phyloP scores from a whole-genome alignment of 2,329 filamentous ascomycete species.

The Beauveria caledonica region DNA sequence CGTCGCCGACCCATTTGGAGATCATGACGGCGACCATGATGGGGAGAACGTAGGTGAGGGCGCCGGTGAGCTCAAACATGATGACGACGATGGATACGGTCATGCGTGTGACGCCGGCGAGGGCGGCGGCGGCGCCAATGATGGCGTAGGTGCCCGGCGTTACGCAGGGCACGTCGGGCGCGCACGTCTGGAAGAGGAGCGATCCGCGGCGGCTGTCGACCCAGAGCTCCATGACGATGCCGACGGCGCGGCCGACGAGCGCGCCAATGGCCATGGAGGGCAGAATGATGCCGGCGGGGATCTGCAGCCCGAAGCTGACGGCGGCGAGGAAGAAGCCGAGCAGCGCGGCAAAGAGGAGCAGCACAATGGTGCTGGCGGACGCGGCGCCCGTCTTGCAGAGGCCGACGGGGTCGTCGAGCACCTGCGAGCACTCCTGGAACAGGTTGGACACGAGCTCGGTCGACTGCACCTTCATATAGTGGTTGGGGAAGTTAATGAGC shows the following conservation, averaged over 20 bases:
- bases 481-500: conserved; percentile 88
- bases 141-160: conserved; percentile 95
- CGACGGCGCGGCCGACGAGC: conserved; percentile 78
- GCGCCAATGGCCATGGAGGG: conserved; percentile 96
- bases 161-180: conserved; percentile 78
- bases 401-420: conserved; percentile 77
- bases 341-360: conserved; percentile 73
- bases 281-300: conserved; percentile 90
- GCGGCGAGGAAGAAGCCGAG: conserved; percentile 79
- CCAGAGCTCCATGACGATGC: conserved; percentile 83
- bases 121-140: conserved; percentile 87
- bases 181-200: conserved; percentile 70
- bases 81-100: conserved; percentile 98
- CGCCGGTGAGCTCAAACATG: conserved; percentile 97
- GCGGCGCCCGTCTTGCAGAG: conserved; percentile 83
- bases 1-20: conserved; percentile 96
- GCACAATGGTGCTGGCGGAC: conserved; percentile 71
- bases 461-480: conserved; percentile 89
- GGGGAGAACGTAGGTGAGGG: conserved; percentile 89
- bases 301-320: conserved; percentile 87
- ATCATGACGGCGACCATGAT: conserved; percentile 99
- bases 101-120: conserved; percentile 89
- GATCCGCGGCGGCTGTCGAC: conserved; percentile 70
- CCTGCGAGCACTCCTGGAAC: conserved; percentile 80
- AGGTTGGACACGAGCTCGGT: conserved; percentile 87